Percentiles rank a stretch among this genome's conserved stretches.
Evolutionary conservation across 2,329 filamentous ascomycete species (phyloP).

Genomic region (Trematosphaeria pertusa): DNA sequence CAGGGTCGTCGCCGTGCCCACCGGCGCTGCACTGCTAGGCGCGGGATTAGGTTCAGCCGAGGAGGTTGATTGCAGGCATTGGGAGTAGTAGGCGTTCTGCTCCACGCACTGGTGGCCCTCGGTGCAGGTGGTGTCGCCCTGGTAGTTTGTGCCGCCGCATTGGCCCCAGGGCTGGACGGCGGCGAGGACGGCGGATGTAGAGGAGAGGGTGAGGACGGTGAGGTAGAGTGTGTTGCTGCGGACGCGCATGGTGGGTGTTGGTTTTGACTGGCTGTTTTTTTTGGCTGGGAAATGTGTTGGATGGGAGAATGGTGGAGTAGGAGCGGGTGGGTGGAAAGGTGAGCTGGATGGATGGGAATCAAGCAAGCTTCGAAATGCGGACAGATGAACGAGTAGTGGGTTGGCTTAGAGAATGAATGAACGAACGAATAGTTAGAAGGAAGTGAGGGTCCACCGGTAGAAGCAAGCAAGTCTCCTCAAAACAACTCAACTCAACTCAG

Average conservation of each 20-base stretch:
- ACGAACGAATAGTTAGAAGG: conserved; percentile 1
- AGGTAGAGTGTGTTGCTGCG: too few relatives aligned
- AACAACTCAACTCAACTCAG: too few relatives aligned
- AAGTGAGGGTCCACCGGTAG: too few relatives aligned
- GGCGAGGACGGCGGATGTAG: conserved; percentile 36
- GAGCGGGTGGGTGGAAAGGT: neutral
- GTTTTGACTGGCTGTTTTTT: neutral
- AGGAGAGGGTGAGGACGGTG: conserved; percentile 33
- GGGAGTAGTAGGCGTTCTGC: conserved; percentile 55
- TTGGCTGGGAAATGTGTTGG: neutral
- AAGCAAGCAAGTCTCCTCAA: too few relatives aligned
- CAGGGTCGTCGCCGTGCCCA: conserved; percentile 4
- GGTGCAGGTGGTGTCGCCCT: conserved; percentile 49
- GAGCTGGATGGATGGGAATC: neutral
- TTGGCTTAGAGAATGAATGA: neutral
- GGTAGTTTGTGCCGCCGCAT: conserved; percentile 53
- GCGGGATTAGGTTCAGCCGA: neutral
- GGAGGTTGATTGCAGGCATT: conserved; percentile 42
- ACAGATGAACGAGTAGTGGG: neutral
- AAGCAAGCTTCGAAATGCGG: conserved; percentile 4
- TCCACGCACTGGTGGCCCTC: conserved; percentile 49
- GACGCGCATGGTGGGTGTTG: conserved; percentile 27
- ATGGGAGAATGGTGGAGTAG: neutral
- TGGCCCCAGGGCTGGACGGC: conserved; percentile 49
- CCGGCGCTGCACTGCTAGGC: neutral